phyloP scores from a whole-genome alignment of 2,329 filamentous ascomycete genomes.

The Alternaria sp. region DNA sequence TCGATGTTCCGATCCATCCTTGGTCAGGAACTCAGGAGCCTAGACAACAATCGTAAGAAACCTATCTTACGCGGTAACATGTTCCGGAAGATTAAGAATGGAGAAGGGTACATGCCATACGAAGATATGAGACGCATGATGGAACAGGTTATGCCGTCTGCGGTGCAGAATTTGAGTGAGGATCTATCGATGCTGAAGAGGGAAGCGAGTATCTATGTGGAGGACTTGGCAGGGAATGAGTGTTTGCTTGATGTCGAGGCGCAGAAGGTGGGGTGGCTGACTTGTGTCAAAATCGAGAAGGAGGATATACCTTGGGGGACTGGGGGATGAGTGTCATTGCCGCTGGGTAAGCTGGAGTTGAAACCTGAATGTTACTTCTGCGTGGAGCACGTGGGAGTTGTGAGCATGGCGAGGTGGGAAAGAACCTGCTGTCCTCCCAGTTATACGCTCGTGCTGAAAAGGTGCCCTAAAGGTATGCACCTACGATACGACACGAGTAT shows the following conservation, averaged over 20 bases:
- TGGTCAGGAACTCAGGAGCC: slow-evolving; percentile 20
- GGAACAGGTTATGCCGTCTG: slow-evolving; percentile 22
- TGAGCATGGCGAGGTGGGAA: too few species aligned
- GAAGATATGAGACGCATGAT: slow-evolving; percentile 32
- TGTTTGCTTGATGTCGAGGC: slow-evolving; percentile 41
- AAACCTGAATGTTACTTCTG: too few species aligned
- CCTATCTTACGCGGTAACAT: slow-evolving; percentile 30
- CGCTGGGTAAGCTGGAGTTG: neutral
- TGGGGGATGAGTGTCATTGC: neutral
- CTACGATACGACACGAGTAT: too few species aligned
- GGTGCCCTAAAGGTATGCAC: too few species aligned
- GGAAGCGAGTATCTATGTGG: slow-evolving; percentile 28
- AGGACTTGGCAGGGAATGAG: slow-evolving; percentile 27
- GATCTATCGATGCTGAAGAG: slow-evolving; percentile 40
- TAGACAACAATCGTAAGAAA: slow-evolving; percentile 5
- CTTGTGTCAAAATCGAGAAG: slow-evolving; percentile 40
- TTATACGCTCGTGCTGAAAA: too few species aligned
- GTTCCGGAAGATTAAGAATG: slow-evolving; percentile 42
- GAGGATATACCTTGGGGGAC: slow-evolving; percentile 43
- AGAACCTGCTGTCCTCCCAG: too few species aligned
- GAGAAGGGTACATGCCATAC: slow-evolving; percentile 36
- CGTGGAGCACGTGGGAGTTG: too few species aligned
- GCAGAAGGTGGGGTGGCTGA: slow-evolving; percentile 45
- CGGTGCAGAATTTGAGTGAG: slow-evolving; percentile 27
- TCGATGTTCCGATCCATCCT: slow-evolving; percentile 46